Base-by-base conservation (phyloP, 192 early-diverging fungal species). In the Entrophospora sp. region DNA sequence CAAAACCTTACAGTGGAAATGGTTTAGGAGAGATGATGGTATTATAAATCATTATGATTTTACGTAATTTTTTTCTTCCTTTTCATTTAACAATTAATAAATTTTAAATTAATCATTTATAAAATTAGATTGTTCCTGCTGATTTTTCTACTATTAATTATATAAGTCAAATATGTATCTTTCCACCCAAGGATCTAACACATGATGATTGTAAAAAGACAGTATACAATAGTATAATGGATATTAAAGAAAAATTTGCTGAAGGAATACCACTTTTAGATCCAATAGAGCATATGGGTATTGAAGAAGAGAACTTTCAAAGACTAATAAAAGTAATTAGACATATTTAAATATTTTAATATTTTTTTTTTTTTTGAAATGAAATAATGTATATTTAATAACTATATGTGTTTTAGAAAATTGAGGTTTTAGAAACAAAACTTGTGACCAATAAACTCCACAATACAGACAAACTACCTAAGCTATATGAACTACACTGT, bases 221-320 rank as follows among this genome's bases (percentile, higher is more conserved):
- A 59, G 75, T 89, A 52, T 73, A 81, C 44, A 85, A 85, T 46
- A 85, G 77, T 16, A 57, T 98, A 7, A 61, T 78, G 45, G 90
- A 93, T 73, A 83, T 93, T 1, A 69, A 84, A 37, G 76, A 73
- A 61, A 82, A 91, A 25, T 89, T 95, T 55, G 76, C 79, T 4
- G 80, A 86, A 35, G 86, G 86, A 0, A 74, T 94, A 14, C 94
- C 93, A n/a, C 69, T 85, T n/a, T 71, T 98, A 70, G 94, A 98
- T 68, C 93, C 96, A 14, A 74, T 95, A 34, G 80, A 83, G 43
- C 91, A 98, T 60, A 95, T 98, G 92, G 76, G 78, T 28, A 95
- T 98, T 65, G 81, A 71, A 49, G 94, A 96, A 44, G 78, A 82
- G 49, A 81, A 66, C 5, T 95, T 97, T 67, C 80, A 84, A 62